Conservation (phyloP, 2,329 filamentous ascomycete species). For the Pleoardoris graminearum region DNA sequence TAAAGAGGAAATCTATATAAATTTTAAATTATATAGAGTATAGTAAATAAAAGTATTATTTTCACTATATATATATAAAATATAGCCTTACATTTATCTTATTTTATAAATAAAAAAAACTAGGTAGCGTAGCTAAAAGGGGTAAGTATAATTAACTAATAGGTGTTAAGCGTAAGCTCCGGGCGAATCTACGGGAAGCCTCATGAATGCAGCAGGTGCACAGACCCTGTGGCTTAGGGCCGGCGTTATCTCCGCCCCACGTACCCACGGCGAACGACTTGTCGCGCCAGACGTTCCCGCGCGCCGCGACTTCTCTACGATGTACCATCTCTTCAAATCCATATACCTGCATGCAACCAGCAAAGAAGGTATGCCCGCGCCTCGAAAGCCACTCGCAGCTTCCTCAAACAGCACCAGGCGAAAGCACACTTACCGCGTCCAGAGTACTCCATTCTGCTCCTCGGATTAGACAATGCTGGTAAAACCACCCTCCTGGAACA, state of each 20-base stretch:
- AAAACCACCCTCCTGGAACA: constrained; percentile 98
- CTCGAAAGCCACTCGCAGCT: too few species aligned
- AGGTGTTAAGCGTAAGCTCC: too few species aligned
- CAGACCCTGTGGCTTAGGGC: background rate
- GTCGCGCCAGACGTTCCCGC: constrained; percentile 15
- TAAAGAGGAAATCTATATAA: too few species aligned
- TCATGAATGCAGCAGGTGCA: too few species aligned
- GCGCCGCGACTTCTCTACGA: constrained; percentile 46
- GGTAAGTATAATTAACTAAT: too few species aligned
- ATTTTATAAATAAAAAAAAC: too few species aligned
- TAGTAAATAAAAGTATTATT: too few species aligned
- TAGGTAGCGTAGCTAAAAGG: too few species aligned
- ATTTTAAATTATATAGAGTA: too few species aligned
- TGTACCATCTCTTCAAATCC: constrained; percentile 96
- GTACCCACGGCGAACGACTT: constrained; percentile 15
- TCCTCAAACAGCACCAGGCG: background rate
- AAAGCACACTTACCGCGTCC: constrained; percentile 1
- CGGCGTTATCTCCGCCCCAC: background rate
- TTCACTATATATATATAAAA: too few species aligned
- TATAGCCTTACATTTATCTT: too few species aligned
- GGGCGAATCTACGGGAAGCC: too few species aligned
- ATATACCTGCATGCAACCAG: constrained; percentile 94
- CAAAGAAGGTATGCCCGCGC: constrained; percentile 75
- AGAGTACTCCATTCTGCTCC: constrained; percentile 97
- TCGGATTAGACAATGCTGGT: constrained; percentile 96